phyloP scores from a whole-genome alignment of 495 filamentous ascomycete genomes.

The Aspergillus bridgeri region DNA sequence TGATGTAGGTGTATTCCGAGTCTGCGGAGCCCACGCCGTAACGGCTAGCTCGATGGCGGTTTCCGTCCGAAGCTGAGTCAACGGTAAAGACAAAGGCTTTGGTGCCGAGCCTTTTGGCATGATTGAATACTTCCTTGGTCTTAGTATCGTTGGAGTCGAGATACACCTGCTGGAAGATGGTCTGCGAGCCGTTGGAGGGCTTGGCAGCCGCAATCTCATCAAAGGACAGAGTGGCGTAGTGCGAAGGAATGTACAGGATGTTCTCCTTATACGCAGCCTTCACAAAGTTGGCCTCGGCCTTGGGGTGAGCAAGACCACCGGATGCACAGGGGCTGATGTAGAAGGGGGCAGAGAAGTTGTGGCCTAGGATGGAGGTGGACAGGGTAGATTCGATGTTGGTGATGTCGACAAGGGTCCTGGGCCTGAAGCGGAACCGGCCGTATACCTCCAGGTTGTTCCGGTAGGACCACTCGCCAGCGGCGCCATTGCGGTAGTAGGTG shows the following conservation, averaged over 20 bases:
- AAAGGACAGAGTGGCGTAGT: slow-evolving; percentile 7
- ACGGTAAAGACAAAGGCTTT: slow-evolving; percentile 41
- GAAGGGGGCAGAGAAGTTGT: slow-evolving; percentile 42
- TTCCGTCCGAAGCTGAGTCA: slow-evolving; percentile 36
- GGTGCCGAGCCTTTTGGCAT: slow-evolving; percentile 26
- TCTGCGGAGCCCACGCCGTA: slow-evolving; percentile 12
- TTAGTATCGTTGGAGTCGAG: slow-evolving; percentile 34
- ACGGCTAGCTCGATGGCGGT: slow-evolving; percentile 34
- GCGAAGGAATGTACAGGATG: slow-evolving; percentile 31
- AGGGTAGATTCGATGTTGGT: slow-evolving; percentile 13
- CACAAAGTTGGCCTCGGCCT: slow-evolving; percentile 34
- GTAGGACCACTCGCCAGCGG: slow-evolving; percentile 14
- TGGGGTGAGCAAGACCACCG: slow-evolving; percentile 30
- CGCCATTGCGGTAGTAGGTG: slow-evolving; percentile 17
- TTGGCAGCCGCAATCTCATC: slow-evolving; percentile 15
- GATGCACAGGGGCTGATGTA: slow-evolving; percentile 39
- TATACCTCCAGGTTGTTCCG: slow-evolving; percentile 15
- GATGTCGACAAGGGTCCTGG: slow-evolving; percentile 11
- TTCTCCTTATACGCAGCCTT: slow-evolving; percentile 28
- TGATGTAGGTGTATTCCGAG: slow-evolving; percentile 5
- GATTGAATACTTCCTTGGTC: slow-evolving; percentile 25
- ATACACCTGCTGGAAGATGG: slow-evolving; percentile 34
- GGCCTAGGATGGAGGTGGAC: slow-evolving; percentile 9
- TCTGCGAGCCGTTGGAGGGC: slow-evolving; percentile 15
- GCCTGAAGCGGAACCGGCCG: slow-evolving; percentile 12